phyloP scores from a whole-genome alignment of 768 basidiomycete species.

The Rickenella mellea region DNA sequence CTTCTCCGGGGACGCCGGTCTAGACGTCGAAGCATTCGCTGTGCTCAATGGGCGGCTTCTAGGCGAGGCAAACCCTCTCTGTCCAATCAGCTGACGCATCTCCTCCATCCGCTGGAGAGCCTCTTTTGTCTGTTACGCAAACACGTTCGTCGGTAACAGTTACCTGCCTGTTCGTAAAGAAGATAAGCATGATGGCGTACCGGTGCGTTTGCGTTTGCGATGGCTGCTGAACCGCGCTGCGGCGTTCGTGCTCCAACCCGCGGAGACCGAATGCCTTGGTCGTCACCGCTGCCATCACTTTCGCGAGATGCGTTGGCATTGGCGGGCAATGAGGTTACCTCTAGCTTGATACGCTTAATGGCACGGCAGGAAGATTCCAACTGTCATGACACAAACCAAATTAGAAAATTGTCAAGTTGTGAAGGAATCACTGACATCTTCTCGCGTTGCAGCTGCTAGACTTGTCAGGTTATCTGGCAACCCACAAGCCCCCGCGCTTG shows the following conservation, averaged over 20 bases:
- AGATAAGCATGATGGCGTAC: no score
- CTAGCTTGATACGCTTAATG: constrained; percentile 68
- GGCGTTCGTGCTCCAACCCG: constrained; percentile 38
- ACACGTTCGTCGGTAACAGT: no score
- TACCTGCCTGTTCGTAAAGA: no score
- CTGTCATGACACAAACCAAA: constrained; percentile 25
- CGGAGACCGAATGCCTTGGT: constrained; percentile 45
- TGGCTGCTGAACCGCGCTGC: constrained; percentile 24
- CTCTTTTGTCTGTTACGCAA: constrained; percentile 57
- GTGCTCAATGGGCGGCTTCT: constrained; percentile 35
- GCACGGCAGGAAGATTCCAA: constrained; percentile 61
- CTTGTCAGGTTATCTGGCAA: constrained; percentile 35
- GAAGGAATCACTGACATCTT: constrained; percentile 43
- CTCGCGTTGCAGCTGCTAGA: constrained; percentile 44
- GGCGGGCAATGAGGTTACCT: constrained; percentile 24
- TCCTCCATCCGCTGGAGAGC: constrained; percentile 76
- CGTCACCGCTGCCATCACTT: constrained; percentile 22
- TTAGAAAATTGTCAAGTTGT: background rate
- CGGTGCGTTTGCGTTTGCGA: no score
- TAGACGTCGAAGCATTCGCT: constrained; percentile 9
- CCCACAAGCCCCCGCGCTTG: background rate
- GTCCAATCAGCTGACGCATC: constrained; percentile 66
- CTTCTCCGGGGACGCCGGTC: background rate
- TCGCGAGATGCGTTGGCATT: no score
- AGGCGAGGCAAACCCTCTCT: constrained; percentile 44